Conservation (phyloP, 2,329 filamentous ascomycete genomes). For the Hymenoscyphus salicellus region DNA sequence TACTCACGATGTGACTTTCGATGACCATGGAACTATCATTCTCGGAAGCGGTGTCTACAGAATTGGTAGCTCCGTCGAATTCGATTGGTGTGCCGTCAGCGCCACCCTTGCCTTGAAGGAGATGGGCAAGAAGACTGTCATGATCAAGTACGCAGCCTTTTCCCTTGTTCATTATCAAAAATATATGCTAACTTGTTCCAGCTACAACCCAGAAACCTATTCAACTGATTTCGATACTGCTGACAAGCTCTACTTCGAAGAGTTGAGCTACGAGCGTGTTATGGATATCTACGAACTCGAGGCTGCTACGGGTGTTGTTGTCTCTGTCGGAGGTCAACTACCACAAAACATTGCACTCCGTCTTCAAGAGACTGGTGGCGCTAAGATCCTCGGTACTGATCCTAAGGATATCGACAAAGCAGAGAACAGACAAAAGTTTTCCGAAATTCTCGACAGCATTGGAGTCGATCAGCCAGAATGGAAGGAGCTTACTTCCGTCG, state of each 20-base stretch:
- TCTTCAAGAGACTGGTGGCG: slow-evolving; percentile 85
- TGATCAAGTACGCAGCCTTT: slow-evolving; percentile 66
- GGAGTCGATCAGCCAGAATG: slow-evolving; percentile 95
- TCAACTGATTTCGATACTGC: slow-evolving; percentile 90
- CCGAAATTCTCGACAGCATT: slow-evolving; percentile 92
- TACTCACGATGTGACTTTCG: slow-evolving; percentile 87
- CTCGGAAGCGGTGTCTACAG: slow-evolving; percentile 95
- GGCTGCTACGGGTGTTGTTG: slow-evolving; percentile 78
- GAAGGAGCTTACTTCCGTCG: slow-evolving; percentile 91
- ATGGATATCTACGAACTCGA: slow-evolving; percentile 99
- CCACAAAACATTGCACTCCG: slow-evolving; percentile 96
- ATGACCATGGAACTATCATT: slow-evolving; percentile 86
- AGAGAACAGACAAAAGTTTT: slow-evolving; percentile 98
- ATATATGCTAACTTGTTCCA: slow-evolving; percentile 42
- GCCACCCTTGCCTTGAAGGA: slow-evolving; percentile 77
- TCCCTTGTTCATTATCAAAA: too few relatives aligned
- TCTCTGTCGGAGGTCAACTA: slow-evolving; percentile 92
- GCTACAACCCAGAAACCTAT: too few relatives aligned
- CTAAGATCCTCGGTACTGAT: slow-evolving; percentile 88
- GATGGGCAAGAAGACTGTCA: slow-evolving; percentile 94
- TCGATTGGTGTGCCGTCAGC: slow-evolving; percentile 97
- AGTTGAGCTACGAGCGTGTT: slow-evolving; percentile 92
- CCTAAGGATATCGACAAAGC: slow-evolving; percentile 96
- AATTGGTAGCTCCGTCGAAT: slow-evolving; percentile 96
- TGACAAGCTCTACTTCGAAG: slow-evolving; percentile 94